These are phyloP conservation scores for Phytophthora tubulina DNA, from an alignment of 352 stramenopile species.

Conservation along the genomic window DNA sequence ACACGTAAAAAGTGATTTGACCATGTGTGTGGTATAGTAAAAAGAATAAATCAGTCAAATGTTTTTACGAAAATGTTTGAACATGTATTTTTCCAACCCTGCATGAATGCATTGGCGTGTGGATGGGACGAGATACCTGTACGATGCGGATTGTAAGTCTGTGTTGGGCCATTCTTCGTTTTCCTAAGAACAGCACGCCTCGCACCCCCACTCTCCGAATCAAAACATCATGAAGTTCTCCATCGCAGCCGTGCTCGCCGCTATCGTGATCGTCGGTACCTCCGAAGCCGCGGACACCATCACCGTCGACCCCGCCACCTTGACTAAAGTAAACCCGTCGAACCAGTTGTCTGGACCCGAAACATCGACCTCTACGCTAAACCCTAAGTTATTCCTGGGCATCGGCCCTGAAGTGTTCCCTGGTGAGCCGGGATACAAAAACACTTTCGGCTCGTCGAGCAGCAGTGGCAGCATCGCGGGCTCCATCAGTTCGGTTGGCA, in stretches of 20 bases:
- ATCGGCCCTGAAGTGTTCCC: slow-evolving; percentile 20
- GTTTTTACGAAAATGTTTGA: no score
- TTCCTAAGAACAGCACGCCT: background rate
- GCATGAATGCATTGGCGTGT: no score
- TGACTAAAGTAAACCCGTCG: slow-evolving; percentile 9
- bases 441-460: background rate
- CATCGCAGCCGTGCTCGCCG: background rate
- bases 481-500: background rate
- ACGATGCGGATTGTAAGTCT: background rate
- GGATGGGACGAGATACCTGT: no score
- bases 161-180: background rate
- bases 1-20: no score
- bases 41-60: no score
- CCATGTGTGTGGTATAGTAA: no score
- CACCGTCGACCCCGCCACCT: slow-evolving; percentile 7
- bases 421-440: slow-evolving; percentile 7
- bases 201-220: background rate
- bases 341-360: slow-evolving; percentile 8
- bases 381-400: slow-evolving; percentile 6
- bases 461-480: background rate
- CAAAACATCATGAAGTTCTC: slow-evolving; percentile 4
- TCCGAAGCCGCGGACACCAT: slow-evolving; percentile 7
- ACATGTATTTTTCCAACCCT: no score
- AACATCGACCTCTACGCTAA: slow-evolving; percentile 17
- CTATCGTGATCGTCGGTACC: background rate